Evolutionary conservation across 1,284 basidiomycete species (phyloP), one percentile per base, ranked within the genome.

Genomic region (Sanghuangporus weigelae): DNA sequence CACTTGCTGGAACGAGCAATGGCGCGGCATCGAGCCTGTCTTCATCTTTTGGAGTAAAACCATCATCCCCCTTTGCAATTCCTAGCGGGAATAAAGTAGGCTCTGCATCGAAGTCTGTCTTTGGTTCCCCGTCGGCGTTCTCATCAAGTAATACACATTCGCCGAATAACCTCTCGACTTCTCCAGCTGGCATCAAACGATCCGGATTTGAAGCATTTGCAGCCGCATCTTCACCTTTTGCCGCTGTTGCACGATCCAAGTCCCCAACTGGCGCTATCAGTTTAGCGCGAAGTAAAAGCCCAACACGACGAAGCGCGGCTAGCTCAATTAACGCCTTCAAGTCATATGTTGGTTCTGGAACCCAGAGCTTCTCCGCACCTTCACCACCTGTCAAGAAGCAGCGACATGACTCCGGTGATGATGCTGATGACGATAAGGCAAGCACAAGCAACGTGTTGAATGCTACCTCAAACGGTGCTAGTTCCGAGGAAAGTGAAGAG

Each of bases 181-280:
- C 73, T 14, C 67, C 71, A 59, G 72, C 78, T 36, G 73, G 77
- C 19, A 73, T 77, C 4, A 86, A 85, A 68, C 78, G 80, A 39
- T 77, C 83, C 5, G 84, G 81, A 36, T 90, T 88, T 67, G 84
- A 84, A 68, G 81, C 86, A 0, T 91, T 89, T 69, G 80, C 84
- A 0, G 81, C 82, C 0, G 72, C 83, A 2, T 67, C 81, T 14
- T 89, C 89, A 3, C 86, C 89, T 0, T 89, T 90, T 70, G 76
- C 78, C 11, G 71, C 79, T 44, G 76, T 73, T 4, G 70, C 79
- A 31, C 76, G 81, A 67, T 73, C 81, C 49, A 85, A 84, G 66
- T 83, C 83, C 10, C 82, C 84, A 14, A 36, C 59, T 12, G 23
- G 59, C 11, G 58, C 36, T 3, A 53, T 60, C 21, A 62, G 62